phyloP scores from a whole-genome alignment of 306 rosid species.

The Sechiopsis laciniata region DNA sequence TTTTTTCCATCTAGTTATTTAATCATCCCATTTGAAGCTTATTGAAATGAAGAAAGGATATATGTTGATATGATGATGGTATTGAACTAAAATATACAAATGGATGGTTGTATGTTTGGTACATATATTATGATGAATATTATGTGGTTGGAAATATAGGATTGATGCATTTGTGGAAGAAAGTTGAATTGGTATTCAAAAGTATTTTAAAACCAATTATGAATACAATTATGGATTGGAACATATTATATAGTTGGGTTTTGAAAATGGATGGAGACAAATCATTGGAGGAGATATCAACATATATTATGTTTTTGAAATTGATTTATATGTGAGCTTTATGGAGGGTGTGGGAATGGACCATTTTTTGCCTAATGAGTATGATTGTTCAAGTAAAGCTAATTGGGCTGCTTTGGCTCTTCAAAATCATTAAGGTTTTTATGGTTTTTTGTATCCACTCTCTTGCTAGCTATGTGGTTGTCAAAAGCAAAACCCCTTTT shows the following conservation, averaged over 20 bases:
- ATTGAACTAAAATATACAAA: slow-evolving; percentile 21
- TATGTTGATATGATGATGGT: not conserved
- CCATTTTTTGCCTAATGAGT: not conserved
- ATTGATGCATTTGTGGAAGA: slow-evolving; percentile 34
- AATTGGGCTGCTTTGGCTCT: not conserved
- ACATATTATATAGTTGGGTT: not conserved
- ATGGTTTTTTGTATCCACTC: not conserved
- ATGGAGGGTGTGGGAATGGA: not conserved
- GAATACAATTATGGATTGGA: not conserved
- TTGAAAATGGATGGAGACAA: not conserved
- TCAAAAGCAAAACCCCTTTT: not conserved
- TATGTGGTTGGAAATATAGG: slow-evolving; percentile 9
- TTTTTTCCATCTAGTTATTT: not conserved
- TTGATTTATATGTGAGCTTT: not conserved
- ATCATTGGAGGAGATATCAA: no score
- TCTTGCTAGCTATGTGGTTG: not conserved
- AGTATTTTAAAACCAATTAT: not conserved
- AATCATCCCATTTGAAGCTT: not conserved
- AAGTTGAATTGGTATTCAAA: slow-evolving; percentile 25
- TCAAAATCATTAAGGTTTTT: not conserved
- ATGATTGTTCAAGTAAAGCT: not conserved
- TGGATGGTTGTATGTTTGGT: not conserved
- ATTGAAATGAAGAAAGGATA: not conserved
- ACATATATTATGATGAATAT: not conserved
- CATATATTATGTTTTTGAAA: not conserved